A percentile compares a stretch with the other conserved stretches of the same genome.
phyloP scores from a whole-genome alignment of 345 rosid species.

The Gossypium bickii region DNA sequence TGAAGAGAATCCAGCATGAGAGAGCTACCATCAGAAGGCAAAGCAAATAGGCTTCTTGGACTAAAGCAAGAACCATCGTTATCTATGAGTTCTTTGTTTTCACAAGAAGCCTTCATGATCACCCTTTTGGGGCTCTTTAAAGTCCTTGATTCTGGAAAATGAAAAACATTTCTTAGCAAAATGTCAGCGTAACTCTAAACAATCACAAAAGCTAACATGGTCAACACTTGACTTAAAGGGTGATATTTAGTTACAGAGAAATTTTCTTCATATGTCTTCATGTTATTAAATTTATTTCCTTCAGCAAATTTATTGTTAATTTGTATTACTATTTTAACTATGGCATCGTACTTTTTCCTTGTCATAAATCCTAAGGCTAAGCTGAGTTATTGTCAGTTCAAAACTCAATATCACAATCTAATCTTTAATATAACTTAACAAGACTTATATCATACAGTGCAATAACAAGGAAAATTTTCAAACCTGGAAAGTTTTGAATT shows the following conservation, averaged over 20 bases:
- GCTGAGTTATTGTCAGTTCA: background rate
- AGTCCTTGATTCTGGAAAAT: constrained; percentile 51
- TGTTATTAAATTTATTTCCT: background rate
- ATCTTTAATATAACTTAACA: constrained; percentile 9
- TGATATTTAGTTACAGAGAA: background rate
- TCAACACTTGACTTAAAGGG: background rate
- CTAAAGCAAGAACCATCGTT: constrained; percentile 65
- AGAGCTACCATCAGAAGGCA: constrained; percentile 64
- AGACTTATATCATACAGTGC: background rate
- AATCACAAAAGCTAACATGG: background rate
- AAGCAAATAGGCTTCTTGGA: constrained; percentile 64
- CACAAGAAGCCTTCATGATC: constrained; percentile 42
- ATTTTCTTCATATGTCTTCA: background rate
- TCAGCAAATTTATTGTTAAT: background rate
- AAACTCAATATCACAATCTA: background rate
- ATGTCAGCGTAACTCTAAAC: background rate
- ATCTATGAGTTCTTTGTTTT: constrained; percentile 55
- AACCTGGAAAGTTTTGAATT: constrained; percentile 59
- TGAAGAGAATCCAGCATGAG: constrained; percentile 50
- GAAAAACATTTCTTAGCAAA: constrained; percentile 9
- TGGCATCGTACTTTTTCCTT: background rate
- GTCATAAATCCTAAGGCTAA: background rate
- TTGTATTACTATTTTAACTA: background rate
- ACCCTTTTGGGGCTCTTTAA: constrained; percentile 71
- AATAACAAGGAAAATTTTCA: constrained; percentile 15